phyloP scores from a whole-genome alignment of 345 rosid genomes.

The Citrus sp. region DNA sequence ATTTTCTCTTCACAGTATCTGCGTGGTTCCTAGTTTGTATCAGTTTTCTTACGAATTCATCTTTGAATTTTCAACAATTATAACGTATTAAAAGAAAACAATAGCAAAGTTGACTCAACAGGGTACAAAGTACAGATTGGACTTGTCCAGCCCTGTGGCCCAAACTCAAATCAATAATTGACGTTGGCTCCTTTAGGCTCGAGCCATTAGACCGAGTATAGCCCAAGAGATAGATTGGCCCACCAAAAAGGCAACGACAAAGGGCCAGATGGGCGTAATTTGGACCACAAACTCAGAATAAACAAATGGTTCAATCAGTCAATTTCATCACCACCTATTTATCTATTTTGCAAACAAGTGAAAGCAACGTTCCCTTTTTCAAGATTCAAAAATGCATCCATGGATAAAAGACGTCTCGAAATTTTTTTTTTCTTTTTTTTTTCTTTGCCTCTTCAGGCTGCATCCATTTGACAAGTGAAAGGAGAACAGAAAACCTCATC shows the following conservation, averaged over 20 bases:
- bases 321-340: constrained; percentile 17
- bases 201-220: neutral
- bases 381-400: neutral
- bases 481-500: neutral
- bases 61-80: too few species aligned
- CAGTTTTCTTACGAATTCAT: too few species aligned
- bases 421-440: neutral
- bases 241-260: neutral
- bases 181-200: neutral
- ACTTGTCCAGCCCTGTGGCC: neutral
- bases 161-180: neutral
- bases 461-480: neutral
- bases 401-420: neutral
- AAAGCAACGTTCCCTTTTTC: constrained; percentile 5
- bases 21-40: too few species aligned
- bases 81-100: neutral
- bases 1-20: too few species aligned
- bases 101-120: neutral
- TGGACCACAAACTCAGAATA: neutral
- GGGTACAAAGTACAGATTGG: neutral
- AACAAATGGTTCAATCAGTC: neutral
- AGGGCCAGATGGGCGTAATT: neutral
- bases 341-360: constrained; percentile 10
- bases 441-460: neutral
- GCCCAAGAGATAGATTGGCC: neutral